Conservation (phyloP, 306 rosid species). For the Betula pendula region DNA sequence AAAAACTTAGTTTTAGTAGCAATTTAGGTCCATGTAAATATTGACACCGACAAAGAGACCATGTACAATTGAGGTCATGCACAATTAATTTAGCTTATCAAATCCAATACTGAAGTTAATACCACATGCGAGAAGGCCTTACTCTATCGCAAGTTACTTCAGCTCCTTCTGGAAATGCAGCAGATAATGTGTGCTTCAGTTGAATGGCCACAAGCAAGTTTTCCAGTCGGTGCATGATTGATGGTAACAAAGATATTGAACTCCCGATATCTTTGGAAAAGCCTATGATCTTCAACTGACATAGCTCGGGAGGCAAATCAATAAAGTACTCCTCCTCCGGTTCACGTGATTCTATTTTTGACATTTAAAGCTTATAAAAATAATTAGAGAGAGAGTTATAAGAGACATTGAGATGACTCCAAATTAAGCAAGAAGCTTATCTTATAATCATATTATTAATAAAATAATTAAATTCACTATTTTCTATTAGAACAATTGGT, state of each 20-base stretch:
- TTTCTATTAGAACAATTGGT: too few species aligned
- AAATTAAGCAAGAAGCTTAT: conserved; percentile 16
- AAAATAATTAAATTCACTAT: too few species aligned
- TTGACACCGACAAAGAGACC: conserved; percentile 18
- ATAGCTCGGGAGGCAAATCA: conserved; percentile 80
- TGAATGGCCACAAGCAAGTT: conserved; percentile 89
- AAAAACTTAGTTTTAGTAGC: conserved; percentile 28
- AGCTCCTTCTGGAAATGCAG: conserved; percentile 74
- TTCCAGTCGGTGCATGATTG: conserved; percentile 91
- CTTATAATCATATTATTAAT: neutral
- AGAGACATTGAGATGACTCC: conserved; percentile 26
- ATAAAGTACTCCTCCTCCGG: conserved; percentile 55
- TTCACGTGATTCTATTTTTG: conserved; percentile 53
- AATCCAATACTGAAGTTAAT: conserved; percentile 11
- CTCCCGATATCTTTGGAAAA: conserved; percentile 96
- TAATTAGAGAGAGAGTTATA: conserved; percentile 13
- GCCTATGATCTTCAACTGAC: conserved; percentile 78
- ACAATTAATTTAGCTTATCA: conserved; percentile 7
- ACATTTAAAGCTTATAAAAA: conserved; percentile 6
- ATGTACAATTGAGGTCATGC: conserved; percentile 17
- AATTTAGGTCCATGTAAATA: conserved; percentile 6
- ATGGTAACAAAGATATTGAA: conserved; percentile 88
- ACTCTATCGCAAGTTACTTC: conserved; percentile 66
- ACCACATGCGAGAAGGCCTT: conserved; percentile 38
- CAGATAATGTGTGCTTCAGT: conserved; percentile 55